phyloP scores from a whole-genome alignment of 768 basidiomycete species.

The Boletus rubroflammeus region DNA sequence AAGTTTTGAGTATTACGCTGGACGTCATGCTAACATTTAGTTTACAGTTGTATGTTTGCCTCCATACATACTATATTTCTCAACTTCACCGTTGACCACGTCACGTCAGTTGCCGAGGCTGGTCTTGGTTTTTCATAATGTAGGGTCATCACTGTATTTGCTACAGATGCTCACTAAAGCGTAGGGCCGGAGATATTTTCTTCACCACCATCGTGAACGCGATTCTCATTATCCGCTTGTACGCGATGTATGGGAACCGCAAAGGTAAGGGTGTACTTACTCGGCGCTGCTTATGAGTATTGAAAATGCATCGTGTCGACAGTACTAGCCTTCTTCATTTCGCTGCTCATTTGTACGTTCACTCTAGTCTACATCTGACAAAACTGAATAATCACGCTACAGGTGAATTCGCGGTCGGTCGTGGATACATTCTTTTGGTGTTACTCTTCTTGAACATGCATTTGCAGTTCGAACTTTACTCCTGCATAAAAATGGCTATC shows the following conservation, averaged over 20 bases:
- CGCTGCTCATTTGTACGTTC: neutral
- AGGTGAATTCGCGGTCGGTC: conserved; percentile 3
- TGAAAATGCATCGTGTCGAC: neutral
- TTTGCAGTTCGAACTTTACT: conserved; percentile 4
- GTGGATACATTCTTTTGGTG: neutral
- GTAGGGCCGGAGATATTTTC: conserved; percentile 3
- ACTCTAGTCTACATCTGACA: too few relatives aligned
- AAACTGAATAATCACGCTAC: neutral
- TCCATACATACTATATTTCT: neutral
- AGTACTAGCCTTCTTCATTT: neutral
- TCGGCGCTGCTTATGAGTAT: neutral
- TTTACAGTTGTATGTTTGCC: conserved; percentile 1
- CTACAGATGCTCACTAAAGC: neutral
- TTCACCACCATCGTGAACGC: conserved; percentile 2
- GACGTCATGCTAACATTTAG: neutral
- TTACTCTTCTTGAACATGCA: neutral
- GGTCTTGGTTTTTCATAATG: neutral
- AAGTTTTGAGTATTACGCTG: neutral
- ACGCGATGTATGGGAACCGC: conserved; percentile 1
- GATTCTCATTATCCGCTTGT: conserved; percentile 2
- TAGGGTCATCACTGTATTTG: neutral
- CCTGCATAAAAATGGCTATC: neutral
- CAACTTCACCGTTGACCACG: neutral
- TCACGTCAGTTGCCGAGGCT: neutral
- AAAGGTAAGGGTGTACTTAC: neutral